A percentile compares a stretch with the other conserved stretches of the same genome.
Conservation (phyloP, 1,139 yeast genomes). For the Pichia norvegensis region DNA sequence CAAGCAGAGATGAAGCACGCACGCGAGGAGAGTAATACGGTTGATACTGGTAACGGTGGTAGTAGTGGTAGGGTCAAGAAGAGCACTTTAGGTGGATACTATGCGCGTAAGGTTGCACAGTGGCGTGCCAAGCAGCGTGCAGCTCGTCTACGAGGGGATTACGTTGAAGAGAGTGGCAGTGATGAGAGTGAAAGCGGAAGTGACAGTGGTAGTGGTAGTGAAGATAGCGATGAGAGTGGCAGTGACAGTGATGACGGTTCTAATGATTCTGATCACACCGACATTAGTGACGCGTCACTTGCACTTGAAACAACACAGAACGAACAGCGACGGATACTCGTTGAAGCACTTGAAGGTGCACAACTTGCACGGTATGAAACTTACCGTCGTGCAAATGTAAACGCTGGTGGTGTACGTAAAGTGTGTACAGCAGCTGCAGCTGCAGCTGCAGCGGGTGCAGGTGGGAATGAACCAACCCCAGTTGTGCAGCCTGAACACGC, state of each 20-base stretch:
- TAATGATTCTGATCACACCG: too few relatives aligned
- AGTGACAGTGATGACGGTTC: conserved; percentile 17
- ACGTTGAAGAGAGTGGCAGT: background rate
- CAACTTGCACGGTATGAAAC: conserved; percentile 88
- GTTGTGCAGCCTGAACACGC: too few relatives aligned
- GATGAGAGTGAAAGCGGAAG: background rate
- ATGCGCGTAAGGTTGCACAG: background rate
- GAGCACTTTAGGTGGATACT: background rate
- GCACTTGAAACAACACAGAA: conserved; percentile 17
- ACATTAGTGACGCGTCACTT: too few relatives aligned
- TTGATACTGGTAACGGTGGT: background rate
- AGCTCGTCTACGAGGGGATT: background rate
- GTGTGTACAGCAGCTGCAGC: conserved; percentile 59
- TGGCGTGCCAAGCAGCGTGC: background rate
- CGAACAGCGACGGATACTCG: conserved; percentile 43
- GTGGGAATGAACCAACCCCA: background rate
- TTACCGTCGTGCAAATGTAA: conserved; percentile 74
- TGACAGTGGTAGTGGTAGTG: background rate
- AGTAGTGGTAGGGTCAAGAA: background rate
- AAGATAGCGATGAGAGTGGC: background rate
- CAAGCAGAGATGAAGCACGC: too few relatives aligned
- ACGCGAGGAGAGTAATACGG: background rate
- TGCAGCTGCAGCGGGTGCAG: conserved; percentile 9
- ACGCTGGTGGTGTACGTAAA: conserved; percentile 72
- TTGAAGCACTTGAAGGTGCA: conserved; percentile 67